phyloP scores from a whole-genome alignment of 2,329 filamentous ascomycete species.

The Clonostachys rhizophaga region DNA sequence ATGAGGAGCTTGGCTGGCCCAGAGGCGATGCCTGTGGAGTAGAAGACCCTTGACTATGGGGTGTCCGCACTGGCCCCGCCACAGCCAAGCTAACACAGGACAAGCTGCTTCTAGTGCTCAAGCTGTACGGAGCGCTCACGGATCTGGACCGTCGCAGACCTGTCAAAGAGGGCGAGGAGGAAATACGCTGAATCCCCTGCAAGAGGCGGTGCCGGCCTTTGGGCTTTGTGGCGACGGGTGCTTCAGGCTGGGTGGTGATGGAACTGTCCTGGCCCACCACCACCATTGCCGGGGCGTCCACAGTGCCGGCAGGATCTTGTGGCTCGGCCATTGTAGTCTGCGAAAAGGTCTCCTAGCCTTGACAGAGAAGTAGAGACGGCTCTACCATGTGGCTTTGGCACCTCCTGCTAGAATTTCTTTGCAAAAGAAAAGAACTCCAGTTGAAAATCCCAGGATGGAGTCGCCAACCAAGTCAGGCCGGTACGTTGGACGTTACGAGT shows the following conservation, averaged over 20 bases:
- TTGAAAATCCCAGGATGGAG: no score
- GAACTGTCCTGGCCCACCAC: no score
- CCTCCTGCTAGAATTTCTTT: no score
- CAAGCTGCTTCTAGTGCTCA: slow-evolving; percentile 39
- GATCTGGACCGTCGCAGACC: slow-evolving; percentile 61
- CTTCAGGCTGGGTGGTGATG: no score
- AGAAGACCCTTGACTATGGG: slow-evolving; percentile 16
- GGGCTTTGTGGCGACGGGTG: slow-evolving; percentile 36
- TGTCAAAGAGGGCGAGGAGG: slow-evolving; percentile 71
- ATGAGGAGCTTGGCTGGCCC: slow-evolving; percentile 21
- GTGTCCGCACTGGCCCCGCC: slow-evolving; percentile 18
- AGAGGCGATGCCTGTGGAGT: slow-evolving; percentile 35
- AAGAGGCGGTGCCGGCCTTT: slow-evolving; percentile 68
- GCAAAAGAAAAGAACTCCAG: no score
- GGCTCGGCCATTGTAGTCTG: no score
- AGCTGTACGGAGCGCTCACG: slow-evolving; percentile 60
- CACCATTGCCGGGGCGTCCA: no score
- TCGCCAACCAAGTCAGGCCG: slow-evolving; percentile 3
- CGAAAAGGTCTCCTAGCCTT: no score
- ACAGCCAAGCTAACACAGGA: slow-evolving; percentile 51
- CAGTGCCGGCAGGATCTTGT: no score
- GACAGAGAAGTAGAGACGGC: no score
- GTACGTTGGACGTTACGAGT: slow-evolving; percentile 9
- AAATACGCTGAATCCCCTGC: slow-evolving; percentile 73
- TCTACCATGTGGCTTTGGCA: no score